Evolutionary conservation across 306 rosid species (phyloP).

Genomic region (Dicorynia guianensis): DNA sequence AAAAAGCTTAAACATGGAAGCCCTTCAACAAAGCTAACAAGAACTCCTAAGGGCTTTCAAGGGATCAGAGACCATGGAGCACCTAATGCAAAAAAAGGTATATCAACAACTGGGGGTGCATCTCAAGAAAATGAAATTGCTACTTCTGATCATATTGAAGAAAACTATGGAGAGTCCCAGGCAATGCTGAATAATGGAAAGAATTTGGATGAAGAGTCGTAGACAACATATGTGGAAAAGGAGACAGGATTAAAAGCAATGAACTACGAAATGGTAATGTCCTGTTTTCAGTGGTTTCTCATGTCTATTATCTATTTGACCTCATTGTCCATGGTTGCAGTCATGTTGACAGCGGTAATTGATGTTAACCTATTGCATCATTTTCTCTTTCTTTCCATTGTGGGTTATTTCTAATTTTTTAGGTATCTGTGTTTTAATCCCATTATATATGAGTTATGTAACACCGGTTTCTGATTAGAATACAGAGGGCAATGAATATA

Average conservation of each 20-base stretch:
- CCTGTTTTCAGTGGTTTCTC: conserved; percentile 35
- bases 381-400: not conserved
- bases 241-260: conserved; percentile 37
- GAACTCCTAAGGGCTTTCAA: conserved; percentile 71
- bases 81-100: conserved; percentile 37
- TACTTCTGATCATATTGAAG: conserved; percentile 33
- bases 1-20: conserved; percentile 60
- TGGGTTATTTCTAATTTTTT: conserved; percentile 14
- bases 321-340: not conserved
- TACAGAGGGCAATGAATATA: conserved; percentile 4
- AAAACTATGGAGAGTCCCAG: conserved; percentile 10
- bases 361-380: conserved; percentile 20
- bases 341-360: conserved; percentile 5
- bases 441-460: not conserved
- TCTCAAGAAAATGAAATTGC: conserved; percentile 37
- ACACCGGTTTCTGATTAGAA: conserved; percentile 7
- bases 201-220: conserved; percentile 41
- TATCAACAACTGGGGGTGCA: conserved; percentile 12
- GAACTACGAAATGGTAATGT: conserved; percentile 55
- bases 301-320: conserved; percentile 28
- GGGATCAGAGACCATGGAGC: conserved; percentile 42
- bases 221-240: conserved; percentile 28
- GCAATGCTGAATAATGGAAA: conserved; percentile 32
- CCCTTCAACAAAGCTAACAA: conserved; percentile 48
- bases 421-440: conserved; percentile 1